Evolutionary conservation across 306 rosid species (phyloP).

Genomic region (Cicer judaicum): DNA sequence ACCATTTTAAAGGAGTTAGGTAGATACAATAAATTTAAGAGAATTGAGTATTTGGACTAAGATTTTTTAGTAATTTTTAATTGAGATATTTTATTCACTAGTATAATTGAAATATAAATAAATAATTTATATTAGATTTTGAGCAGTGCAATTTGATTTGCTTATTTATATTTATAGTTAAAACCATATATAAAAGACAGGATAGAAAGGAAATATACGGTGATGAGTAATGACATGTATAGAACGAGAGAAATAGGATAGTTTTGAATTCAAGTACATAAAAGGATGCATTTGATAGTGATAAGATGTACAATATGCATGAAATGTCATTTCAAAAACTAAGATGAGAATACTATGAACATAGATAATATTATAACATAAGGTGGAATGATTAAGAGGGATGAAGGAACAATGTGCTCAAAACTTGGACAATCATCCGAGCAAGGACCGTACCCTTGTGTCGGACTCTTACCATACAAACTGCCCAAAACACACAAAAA

Average conservation of each 20-base stretch:
- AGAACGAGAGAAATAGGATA: not conserved
- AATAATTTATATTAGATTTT: too few relatives aligned
- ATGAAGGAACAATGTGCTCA: slow-evolving; percentile 57
- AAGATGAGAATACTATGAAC: slow-evolving; percentile 40
- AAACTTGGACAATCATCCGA: slow-evolving; percentile 56
- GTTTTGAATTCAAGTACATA: slow-evolving; percentile 4
- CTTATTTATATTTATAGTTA: too few relatives aligned
- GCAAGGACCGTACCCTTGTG: slow-evolving; percentile 59
- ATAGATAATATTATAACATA: slow-evolving; percentile 35
- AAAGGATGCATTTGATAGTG: slow-evolving; percentile 26
- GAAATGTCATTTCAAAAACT: slow-evolving; percentile 38
- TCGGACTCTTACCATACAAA: slow-evolving; percentile 64
- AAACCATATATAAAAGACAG: not conserved
- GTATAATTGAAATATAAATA: too few relatives aligned
- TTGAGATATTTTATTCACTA: too few relatives aligned
- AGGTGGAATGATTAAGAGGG: slow-evolving; percentile 30
- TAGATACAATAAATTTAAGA: too few relatives aligned
- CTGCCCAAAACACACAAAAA: slow-evolving; percentile 32
- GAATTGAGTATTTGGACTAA: too few relatives aligned
- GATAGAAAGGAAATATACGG: not conserved
- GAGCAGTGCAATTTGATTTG: too few relatives aligned
- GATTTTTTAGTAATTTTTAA: too few relatives aligned
- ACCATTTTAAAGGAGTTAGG: too few relatives aligned
- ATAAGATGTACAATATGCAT: slow-evolving; percentile 44
- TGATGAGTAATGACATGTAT: not conserved